Base-by-base conservation (phyloP, 2,329 filamentous ascomycete genomes). In the Neospermospora avenae region DNA sequence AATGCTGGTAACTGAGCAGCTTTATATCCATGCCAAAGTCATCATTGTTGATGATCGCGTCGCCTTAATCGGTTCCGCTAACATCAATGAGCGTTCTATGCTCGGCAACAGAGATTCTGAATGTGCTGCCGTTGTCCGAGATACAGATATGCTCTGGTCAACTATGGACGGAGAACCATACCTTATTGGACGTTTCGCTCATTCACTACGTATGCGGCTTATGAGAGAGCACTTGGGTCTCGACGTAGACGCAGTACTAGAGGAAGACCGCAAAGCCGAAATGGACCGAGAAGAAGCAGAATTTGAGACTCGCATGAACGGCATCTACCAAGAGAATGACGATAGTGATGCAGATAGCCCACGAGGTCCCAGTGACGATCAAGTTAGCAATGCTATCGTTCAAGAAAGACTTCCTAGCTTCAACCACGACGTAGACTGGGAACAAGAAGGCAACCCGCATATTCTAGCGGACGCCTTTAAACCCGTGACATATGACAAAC, bases 1-100 rank as follows among this genome's bases (percentile, higher is more conserved):
- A 66, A 84, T 86, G 59, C 78, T 98, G 39, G 91, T 95, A 3
- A 98, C 95, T 0, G 95, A 99, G 74, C 95, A 98, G 76, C 83
- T 99, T 11, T 99, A 99, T 72, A 98, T 99, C 59, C 95, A 99
- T 71, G 95, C 95, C 63, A 99, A 99, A 76, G 89, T 89, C 66
- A 98, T 98, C 80, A 84, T 99, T 58, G 93, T 96, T 4, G 95
- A 99, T 74, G 95, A 99, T 71, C 86, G 93, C 35, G 85, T 95
- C 60, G 93, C 89, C 20, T 86, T 99, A 63, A 99, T 99, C 68
- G 95, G 95, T 18, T 98, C 93, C 48, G 95, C 95, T 56, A 99
- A 99, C 73, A 98, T 99, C 79, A 99, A 99, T 70, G 95, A 99
- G 75, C 87, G 95, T 48, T 98, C 93, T 6, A 92, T 98, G 91